A percentile compares a stretch with the other conserved stretches of the same genome.
Evolutionary conservation across 441 rosid species (phyloP).

Genomic region (Kokia cookei): DNA sequence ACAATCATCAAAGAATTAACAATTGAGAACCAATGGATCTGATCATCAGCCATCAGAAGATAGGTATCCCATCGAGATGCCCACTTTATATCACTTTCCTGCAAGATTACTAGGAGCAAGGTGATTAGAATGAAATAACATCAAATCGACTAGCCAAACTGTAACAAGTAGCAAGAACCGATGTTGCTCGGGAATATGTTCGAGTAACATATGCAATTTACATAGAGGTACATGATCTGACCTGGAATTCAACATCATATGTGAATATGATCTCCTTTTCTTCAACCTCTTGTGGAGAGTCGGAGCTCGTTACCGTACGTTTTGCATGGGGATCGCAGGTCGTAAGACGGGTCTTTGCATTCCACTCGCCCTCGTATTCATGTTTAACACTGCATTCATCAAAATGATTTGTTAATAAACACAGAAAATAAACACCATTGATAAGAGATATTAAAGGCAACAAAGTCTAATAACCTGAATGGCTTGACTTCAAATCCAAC

Average conservation of each 20-base stretch:
- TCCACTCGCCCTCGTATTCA: constrained; percentile 79
- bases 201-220: not conserved
- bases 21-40: constrained; percentile 92
- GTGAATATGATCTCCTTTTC: constrained; percentile 77
- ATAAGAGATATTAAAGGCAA: not conserved
- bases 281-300: constrained; percentile 76
- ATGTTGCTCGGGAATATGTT: not conserved
- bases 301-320: constrained; percentile 65
- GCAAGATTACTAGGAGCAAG: constrained; percentile 12
- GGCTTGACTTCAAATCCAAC: constrained; percentile 96
- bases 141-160: not conserved
- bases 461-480: constrained; percentile 43
- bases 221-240: constrained; percentile 9
- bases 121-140: not conserved
- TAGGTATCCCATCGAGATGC: constrained; percentile 96
- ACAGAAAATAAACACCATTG: not conserved
- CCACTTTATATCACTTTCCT: constrained; percentile 94
- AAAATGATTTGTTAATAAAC: constrained; percentile 8
- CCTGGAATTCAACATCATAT: constrained; percentile 85
- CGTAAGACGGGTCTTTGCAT: constrained; percentile 58
- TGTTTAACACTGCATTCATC: constrained; percentile 64
- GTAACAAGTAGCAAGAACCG: not conserved
- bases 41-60: constrained; percentile 89
- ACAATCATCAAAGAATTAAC: constrained; percentile 93
- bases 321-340: constrained; percentile 91